Percentiles rank a stretch among this genome's conserved stretches.
phyloP scores from a whole-genome alignment of 768 basidiomycete species.

The Hygrocybe punicea region DNA sequence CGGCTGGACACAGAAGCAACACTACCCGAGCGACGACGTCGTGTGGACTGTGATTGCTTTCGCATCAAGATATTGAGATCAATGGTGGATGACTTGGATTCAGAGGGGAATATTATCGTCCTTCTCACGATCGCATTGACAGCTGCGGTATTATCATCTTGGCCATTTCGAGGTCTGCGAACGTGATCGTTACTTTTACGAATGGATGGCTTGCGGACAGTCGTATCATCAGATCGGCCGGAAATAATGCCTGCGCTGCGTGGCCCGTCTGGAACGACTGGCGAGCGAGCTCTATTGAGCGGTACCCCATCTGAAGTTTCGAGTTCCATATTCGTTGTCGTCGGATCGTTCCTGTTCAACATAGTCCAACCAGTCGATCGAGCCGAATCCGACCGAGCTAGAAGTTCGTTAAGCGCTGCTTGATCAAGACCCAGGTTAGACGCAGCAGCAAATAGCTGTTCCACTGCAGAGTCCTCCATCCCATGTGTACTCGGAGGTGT shows the following conservation, averaged over 20 bases:
- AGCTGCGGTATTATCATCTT: constrained; percentile 29
- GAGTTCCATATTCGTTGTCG: constrained; percentile 28
- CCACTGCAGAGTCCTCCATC: constrained; percentile 53
- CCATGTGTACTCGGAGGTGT: constrained; percentile 18
- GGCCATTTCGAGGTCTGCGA: constrained; percentile 42
- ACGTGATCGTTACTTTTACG: constrained; percentile 35
- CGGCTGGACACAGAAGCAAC: constrained; percentile 58
- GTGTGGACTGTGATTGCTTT: constrained; percentile 45
- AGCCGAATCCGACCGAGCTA: constrained; percentile 59
- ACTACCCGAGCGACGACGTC: constrained; percentile 61
- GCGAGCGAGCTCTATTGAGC: not conserved
- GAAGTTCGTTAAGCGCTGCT: constrained; percentile 62
- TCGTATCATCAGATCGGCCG: constrained; percentile 22
- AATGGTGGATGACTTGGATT: constrained; percentile 52
- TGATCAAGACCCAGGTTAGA: constrained; percentile 73
- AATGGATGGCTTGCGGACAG: constrained; percentile 36
- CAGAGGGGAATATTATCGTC: constrained; percentile 77
- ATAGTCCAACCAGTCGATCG: constrained; percentile 47
- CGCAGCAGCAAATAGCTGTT: constrained; percentile 74
- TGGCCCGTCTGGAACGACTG: constrained; percentile 20
- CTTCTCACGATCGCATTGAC: constrained; percentile 62
- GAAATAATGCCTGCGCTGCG: constrained; percentile 22
- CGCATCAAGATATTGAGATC: constrained; percentile 55
- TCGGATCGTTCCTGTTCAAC: constrained; percentile 44
- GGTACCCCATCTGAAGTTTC: constrained; percentile 25